Conservation (phyloP, 2,329 filamentous ascomycete species). For the Diaporthe ilicicola region DNA sequence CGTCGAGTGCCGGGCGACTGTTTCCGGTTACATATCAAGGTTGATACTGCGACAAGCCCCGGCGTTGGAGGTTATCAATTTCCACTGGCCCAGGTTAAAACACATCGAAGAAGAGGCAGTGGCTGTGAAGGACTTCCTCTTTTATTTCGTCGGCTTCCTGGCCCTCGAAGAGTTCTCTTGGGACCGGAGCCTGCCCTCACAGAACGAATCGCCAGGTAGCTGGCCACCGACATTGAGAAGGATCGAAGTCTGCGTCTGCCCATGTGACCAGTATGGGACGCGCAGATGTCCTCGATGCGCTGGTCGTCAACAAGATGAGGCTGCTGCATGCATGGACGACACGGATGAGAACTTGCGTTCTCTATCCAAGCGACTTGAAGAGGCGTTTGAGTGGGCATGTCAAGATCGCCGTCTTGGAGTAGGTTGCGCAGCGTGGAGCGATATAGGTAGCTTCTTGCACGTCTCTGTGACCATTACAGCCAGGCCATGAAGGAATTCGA, state of each 20-base stretch:
- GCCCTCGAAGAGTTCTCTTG: neutral
- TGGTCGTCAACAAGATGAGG: neutral
- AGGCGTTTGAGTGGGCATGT: conserved; percentile 8
- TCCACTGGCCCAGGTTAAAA: conserved; percentile 9
- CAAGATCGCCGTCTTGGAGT: neutral
- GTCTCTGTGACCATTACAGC: neutral
- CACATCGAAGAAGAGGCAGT: neutral
- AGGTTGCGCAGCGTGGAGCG: neutral
- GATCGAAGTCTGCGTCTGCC: neutral
- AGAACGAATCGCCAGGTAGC: neutral
- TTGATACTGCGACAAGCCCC: neutral
- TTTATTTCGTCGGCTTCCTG: conserved; percentile 16
- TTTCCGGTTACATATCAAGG: neutral
- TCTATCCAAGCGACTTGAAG: neutral
- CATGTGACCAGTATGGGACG: neutral
- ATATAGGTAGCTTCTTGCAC: conserved; percentile 12
- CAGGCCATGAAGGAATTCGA: neutral
- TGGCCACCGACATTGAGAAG: conserved; percentile 1
- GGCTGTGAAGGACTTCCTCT: conserved; percentile 2
- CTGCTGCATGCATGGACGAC: neutral
- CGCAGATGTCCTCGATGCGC: neutral
- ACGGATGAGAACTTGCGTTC: neutral
- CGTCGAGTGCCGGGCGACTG: neutral
- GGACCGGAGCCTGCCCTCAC: neutral
- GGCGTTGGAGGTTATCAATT: neutral